phyloP scores from a whole-genome alignment of 108 stramenopile genomes.

The Nitzschia sp. region DNA sequence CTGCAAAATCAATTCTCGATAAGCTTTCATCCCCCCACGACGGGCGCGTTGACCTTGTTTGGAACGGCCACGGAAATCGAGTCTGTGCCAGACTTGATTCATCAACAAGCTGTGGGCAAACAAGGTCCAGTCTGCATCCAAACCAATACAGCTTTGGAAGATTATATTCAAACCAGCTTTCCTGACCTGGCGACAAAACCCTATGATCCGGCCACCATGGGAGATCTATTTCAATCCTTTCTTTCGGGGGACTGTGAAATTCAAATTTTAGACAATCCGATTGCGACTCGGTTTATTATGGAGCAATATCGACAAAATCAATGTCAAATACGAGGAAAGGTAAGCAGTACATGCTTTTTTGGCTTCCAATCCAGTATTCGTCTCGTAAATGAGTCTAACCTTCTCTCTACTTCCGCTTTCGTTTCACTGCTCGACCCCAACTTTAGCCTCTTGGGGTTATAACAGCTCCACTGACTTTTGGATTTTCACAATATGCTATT shows the following conservation, averaged over 20 bases:
- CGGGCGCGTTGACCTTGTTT: conserved; percentile 31
- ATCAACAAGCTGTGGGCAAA: conserved; percentile 14
- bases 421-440: too few species aligned
- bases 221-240: conserved; percentile 20
- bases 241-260: conserved; percentile 18
- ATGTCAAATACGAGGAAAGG: conserved; percentile 21
- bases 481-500: conserved; percentile 38
- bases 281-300: conserved; percentile 29
- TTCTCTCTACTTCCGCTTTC: too few species aligned
- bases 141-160: conserved; percentile 8
- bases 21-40: conserved; percentile 27
- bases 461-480: conserved; percentile 31
- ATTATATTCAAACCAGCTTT: conserved; percentile 16
- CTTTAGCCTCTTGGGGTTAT: conserved; percentile 33
- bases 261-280: conserved; percentile 25
- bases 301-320: conserved; percentile 5
- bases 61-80: conserved; percentile 27
- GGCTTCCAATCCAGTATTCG: too few species aligned
- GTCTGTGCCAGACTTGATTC: conserved; percentile 15
- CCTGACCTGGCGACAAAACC: conserved; percentile 22
- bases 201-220: neutral
- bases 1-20: conserved; percentile 25
- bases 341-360: too few species aligned
- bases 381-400: too few species aligned
- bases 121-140: conserved; percentile 19